Evolutionary conservation across 768 basidiomycete species (phyloP), one percentile per base, ranked within the genome.

Genomic region (Grammothele lineata): DNA sequence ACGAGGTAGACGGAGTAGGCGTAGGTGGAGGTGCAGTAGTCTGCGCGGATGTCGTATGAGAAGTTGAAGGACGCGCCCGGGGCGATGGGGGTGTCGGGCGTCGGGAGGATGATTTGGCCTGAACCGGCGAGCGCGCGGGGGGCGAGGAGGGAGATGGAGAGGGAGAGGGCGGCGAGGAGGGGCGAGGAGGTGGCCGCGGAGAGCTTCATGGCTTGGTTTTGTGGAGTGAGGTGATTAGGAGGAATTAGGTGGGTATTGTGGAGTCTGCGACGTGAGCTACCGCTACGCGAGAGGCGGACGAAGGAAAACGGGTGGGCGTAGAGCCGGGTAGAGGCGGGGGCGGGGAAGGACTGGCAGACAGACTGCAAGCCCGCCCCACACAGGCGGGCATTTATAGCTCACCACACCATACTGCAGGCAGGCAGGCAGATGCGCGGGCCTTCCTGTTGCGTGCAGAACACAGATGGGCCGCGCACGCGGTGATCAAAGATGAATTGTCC

Each of bases 31-130:
- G 64, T 54, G 27, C 69, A 70, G 48, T 70, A 75, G 50, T 75
- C 73, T 6, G 66, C 70, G 43, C 62, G 64, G 15, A 58, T 56
- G 19, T 55, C 44, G 56, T 75, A 75, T 12, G 48, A 14, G 56
- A 75, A 76, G 43, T 69, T 55, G 59, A 76, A 76, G 2, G 51
- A 38, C 24, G 56, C 54, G 21, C 70, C 72, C n/a, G 74, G 74
- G 10, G 59, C 55, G 39, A 76, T 68, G 21, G 56, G 48, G 6
- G 69, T 62, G 14, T 69, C 70, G 15, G 61, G 56, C 1, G 52
- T 40, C 15, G 70, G 70, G 11, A 39, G 39, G n/a, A 40, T 25
- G 44, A 71, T 72, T 8, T 50, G 51, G 32, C 65, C 61, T 35
- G 37, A 45, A 19, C 48, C 53, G 22, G 46, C 30, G 44, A 50